These are phyloP conservation scores for Mycena latifolia DNA, from an alignment of 768 basidiomycete species.

Conservation along the genomic window DNA sequence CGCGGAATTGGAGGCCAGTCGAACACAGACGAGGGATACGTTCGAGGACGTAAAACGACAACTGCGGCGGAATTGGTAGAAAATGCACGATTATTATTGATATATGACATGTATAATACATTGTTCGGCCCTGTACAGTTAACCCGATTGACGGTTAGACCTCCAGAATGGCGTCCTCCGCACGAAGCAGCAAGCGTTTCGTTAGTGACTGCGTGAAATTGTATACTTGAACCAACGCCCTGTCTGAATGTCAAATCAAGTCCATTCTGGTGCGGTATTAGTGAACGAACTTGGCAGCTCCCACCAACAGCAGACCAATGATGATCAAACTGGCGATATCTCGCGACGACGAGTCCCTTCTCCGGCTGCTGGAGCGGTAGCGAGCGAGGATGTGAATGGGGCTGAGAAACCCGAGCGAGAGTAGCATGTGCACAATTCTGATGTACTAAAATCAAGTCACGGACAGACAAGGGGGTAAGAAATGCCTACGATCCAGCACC, in stretches of 20 bases:
- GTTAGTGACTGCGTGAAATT: slow-evolving; percentile 68
- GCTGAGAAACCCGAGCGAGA: slow-evolving; percentile 71
- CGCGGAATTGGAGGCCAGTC: slow-evolving; percentile 71
- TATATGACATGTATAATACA: slow-evolving; percentile 29
- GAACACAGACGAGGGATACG: slow-evolving; percentile 69
- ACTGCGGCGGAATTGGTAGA: slow-evolving; percentile 78
- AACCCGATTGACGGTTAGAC: slow-evolving; percentile 54
- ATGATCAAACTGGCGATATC: slow-evolving; percentile 79
- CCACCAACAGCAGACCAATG: slow-evolving; percentile 68
- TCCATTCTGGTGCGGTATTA: background rate
- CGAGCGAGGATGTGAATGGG: slow-evolving; percentile 81
- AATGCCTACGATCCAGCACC: slow-evolving; percentile 69
- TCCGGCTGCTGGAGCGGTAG: slow-evolving; percentile 66
- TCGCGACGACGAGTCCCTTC: slow-evolving; percentile 66
- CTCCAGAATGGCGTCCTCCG: slow-evolving; percentile 86
- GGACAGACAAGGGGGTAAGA: background rate
- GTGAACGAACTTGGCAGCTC: slow-evolving; percentile 67
- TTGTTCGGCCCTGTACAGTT: slow-evolving; percentile 1
- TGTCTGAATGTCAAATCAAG: slow-evolving; percentile 43
- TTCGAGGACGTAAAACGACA: slow-evolving; percentile 83
- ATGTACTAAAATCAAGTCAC: background rate
- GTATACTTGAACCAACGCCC: slow-evolving; percentile 81
- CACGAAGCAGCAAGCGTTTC: slow-evolving; percentile 72
- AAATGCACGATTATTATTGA: slow-evolving; percentile 21
- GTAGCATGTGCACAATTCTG: slow-evolving; percentile 73